Base-by-base conservation (phyloP, 2,329 filamentous ascomycete genomes). In the Elsinoe necatrix region DNA sequence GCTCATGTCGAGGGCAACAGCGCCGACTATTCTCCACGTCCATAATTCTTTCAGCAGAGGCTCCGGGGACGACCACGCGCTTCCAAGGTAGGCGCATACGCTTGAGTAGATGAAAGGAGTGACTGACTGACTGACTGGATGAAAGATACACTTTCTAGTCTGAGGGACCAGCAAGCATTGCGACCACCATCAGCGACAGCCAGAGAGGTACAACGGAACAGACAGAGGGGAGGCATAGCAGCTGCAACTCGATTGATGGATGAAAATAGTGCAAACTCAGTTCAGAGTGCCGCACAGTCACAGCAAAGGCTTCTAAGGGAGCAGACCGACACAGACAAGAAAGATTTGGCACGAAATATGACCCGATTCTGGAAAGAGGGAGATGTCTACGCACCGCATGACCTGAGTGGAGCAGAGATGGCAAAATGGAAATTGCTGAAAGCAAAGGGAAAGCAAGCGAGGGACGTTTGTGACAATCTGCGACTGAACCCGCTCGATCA, bases 331-430 rank as follows among this genome's bases (percentile, higher is more conserved):
- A 52, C 34, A n/a, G 62, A 63, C 31, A 63, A 67, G 14, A 55
- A 61, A 21, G 80, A 82, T 61, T 82, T 82, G 69, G 72, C 82
- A 64, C 75, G 72, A 60, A 83, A 88, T 71, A 79, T 85, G 71
- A 78, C 81, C 34, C 84, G 91, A 48, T 77, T 79, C 39, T 97
- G 87, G 85, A 77, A 78, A 64, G 65, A 75, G 0, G 93, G 93
- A 63, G 91, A 97, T 68, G 79, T 96, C 54, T 97, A 97, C 73
- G 81, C 90, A 59, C 93, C 93, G 31, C 87, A 91, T 68, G 93
- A 98, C 72, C 71, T 98, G 68, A 86, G 82, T 56, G 78, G 83
- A 21, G 74, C 76, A 34, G 91, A 96, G 79, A 85, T 87, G 82
- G 73, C 74, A 67, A 95, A 95, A 77, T 95, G 87, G 86, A 83